Base-by-base conservation (phyloP, 2,329 filamentous ascomycete genomes). In the Aspergillus pseudoviridinutans region DNA sequence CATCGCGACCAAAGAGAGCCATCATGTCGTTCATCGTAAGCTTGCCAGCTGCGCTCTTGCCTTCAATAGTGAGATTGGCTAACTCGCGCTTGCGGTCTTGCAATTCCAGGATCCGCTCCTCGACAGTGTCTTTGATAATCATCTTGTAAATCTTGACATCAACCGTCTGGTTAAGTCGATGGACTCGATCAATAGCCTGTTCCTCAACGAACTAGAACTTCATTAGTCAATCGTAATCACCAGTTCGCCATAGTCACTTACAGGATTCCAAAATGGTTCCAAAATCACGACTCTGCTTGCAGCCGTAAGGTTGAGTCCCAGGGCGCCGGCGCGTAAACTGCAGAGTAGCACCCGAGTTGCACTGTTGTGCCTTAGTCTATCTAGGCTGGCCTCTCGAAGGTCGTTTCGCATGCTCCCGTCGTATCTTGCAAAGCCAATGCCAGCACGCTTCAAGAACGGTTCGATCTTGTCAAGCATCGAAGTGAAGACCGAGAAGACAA, bases 251-350 rank as follows among this genome's bases (percentile, higher is more conserved):
- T 47, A 4, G 10, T 24, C 22, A 79, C 84, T 72, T 80, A 89
- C 87, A 2, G 92, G 94, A 74, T 99, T 99, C 94, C 94, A 99
- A 76, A 99, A 99, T 0, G 94, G 94, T 74, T 99, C 94, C 47
- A 99, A 81, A 65, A 99, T 96, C 53, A 99, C 87, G 3, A 99
- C 94, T 20, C 94, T 84, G 61, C 89, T 94, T 9, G 94, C 94
- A 0, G 92, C 94, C 6, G 94, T 99, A 54, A 99, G 80, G 74
- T 99, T 99, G 28, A 99, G 84, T 2, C 94, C 94, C 49, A 99
- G 76, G 51, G 91, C 92, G 62, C 94, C 94, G 68, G 94, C 97
- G 68, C 96, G 94, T 62, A 99, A 82, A 76, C 90, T 95, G 76
- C 94, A 99, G 17, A 99, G 86, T 50, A 99, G 79, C 4, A 99